These are phyloP conservation scores for Balamuthia mandrillaris DNA, from an alignment of 208 protist genomes.

Conservation along the genomic window DNA sequence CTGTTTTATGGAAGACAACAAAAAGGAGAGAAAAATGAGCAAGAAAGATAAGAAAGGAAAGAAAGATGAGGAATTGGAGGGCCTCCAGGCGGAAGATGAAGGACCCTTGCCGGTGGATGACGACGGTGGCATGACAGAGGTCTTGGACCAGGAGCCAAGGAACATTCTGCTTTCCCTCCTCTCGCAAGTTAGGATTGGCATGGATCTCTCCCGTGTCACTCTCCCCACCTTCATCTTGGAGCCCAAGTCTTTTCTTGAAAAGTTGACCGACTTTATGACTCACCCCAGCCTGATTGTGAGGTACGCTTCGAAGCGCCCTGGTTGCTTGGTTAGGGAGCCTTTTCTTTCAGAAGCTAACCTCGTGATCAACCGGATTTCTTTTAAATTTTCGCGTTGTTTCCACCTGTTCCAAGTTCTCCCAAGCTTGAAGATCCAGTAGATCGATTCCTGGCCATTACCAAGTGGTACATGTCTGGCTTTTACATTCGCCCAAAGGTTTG, in stretches of 20 bases:
- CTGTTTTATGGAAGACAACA: too few relatives aligned
- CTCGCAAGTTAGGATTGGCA: constrained; percentile 21
- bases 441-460: constrained; percentile 60
- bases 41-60: constrained; percentile 31
- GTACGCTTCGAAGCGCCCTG: neutral
- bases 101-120: neutral
- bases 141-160: constrained; percentile 23
- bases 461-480: constrained; percentile 81
- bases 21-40: neutral
- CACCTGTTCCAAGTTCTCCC: constrained; percentile 8
- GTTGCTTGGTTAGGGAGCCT: neutral
- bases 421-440: constrained; percentile 57
- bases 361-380: neutral
- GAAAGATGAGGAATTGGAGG: neutral
- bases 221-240: constrained; percentile 86
- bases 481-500: constrained; percentile 67
- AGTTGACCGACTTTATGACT: constrained; percentile 61
- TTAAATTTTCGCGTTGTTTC: neutral
- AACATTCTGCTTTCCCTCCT: constrained; percentile 20
- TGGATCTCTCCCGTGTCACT: constrained; percentile 55
- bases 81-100: neutral
- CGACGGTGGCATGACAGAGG: constrained; percentile 5
- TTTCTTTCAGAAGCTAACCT: constrained; percentile 4
- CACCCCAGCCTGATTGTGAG: constrained; percentile 50
- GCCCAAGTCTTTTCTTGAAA: constrained; percentile 81